Conservation (phyloP, 805 yeast genomes). For the Lipomyces kockii region DNA sequence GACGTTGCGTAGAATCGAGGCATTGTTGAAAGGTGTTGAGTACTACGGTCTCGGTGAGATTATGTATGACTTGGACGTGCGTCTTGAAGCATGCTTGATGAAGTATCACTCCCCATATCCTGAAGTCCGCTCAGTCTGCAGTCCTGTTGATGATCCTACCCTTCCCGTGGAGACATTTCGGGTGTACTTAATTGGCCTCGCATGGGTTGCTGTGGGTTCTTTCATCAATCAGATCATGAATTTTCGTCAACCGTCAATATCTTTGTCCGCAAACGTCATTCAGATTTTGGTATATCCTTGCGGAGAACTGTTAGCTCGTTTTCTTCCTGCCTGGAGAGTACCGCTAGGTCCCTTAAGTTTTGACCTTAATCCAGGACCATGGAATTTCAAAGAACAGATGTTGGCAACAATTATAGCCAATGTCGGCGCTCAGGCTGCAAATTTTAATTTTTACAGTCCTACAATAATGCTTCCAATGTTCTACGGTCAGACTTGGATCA, state of each 20-base stretch:
- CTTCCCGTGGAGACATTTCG: slow-evolving; percentile 56
- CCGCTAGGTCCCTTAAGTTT: slow-evolving; percentile 45
- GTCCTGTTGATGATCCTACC: slow-evolving; percentile 50
- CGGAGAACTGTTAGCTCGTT: slow-evolving; percentile 53
- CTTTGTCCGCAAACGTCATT: slow-evolving; percentile 56
- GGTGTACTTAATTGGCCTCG: slow-evolving; percentile 54
- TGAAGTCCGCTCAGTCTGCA: slow-evolving; percentile 51
- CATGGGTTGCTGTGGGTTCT: slow-evolving; percentile 59
- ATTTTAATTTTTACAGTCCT: slow-evolving; percentile 13
- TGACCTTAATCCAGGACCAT: slow-evolving; percentile 66
- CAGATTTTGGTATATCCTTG: slow-evolving; percentile 64
- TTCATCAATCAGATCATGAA: slow-evolving; percentile 62
- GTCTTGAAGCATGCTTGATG: slow-evolving; percentile 51
- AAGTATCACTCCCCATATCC: slow-evolving; percentile 58
- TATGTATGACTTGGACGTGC: slow-evolving; percentile 43
- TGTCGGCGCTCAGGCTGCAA: slow-evolving; percentile 16
- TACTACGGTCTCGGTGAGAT: slow-evolving; percentile 12
- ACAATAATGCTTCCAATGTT: slow-evolving; percentile 35
- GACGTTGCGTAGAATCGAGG: slow-evolving; percentile 45
- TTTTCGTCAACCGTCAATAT: slow-evolving; percentile 58
- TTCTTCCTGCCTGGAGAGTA: slow-evolving; percentile 52
- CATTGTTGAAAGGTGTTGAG: slow-evolving; percentile 41
- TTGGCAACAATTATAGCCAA: slow-evolving; percentile 53
- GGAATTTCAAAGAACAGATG: slow-evolving; percentile 68
- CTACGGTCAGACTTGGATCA: slow-evolving; percentile 46